Base-by-base conservation (phyloP, 2,329 filamentous ascomycete species). In the Pyricularia grisea region DNA sequence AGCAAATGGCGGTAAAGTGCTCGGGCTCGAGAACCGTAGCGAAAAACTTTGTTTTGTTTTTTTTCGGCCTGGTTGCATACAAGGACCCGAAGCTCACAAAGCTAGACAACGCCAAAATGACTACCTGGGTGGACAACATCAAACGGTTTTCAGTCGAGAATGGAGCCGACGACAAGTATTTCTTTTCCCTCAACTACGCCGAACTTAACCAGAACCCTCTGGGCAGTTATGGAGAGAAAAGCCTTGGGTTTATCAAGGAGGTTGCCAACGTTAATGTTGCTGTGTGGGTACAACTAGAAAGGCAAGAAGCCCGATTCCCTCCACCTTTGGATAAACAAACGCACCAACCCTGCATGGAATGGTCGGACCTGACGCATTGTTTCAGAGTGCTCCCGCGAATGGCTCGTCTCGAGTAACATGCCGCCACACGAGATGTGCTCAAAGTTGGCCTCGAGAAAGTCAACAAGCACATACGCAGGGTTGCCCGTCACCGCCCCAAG, bases 391-490 rank as follows among this genome's bases (percentile, higher is more conserved):
- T 60, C 55, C n/a, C n/a, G 55, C 4, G 55, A 60, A 60, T 60
- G 55, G 55, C 55, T 60, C 6, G 74, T 75, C 42, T 74, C 74
- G 66, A 77, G 70, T 17, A 78, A 55, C 31, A 78, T 64, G 1
- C 75, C 75, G 17, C 75, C 77, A 36, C 74, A 77, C 0, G 72
- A 73, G 75, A 78, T 77, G 30, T 75, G 72, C 27, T 72, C 25
- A 61, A 75, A 78, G 66, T 77, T 71, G 60, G 71, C 70, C 14
- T 75, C 73, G 27, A 78, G 70, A 69, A 78, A 78, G 36, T 77
- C 76, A 12, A 75, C 65, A 65, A 76, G 58, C 50, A 70, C 31
- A 27, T 68, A 70, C 0, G 75, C 76, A 4, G 76, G 76, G 65
- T 77, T 77, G 50, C 74, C 73, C 67, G 67, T 23, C 72, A 70